phyloP scores from a whole-genome alignment of 768 basidiomycete species.

The Boletus coccyginus region DNA sequence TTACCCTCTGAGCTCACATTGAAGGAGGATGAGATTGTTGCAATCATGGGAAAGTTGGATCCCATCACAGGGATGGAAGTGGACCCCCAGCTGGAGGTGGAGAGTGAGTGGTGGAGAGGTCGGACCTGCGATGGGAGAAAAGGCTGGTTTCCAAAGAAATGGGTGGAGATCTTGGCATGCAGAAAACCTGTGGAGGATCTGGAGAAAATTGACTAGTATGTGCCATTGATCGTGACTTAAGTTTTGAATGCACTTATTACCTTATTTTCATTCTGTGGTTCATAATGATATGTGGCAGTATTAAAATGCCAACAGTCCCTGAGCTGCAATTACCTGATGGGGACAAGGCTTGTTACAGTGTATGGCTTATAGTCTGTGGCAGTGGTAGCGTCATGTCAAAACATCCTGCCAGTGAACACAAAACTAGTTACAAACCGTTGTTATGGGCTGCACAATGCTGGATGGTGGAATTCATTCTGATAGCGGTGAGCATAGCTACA shows the following conservation, averaged over 20 bases:
- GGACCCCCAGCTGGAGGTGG: constrained; percentile 57
- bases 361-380: too few relatives aligned
- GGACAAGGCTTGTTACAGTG: too few relatives aligned
- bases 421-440: too few relatives aligned
- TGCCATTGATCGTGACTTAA: not conserved
- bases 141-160: constrained; percentile 94
- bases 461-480: not conserved
- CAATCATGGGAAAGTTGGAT: constrained; percentile 80
- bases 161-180: constrained; percentile 72
- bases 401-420: too few relatives aligned
- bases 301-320: too few relatives aligned
- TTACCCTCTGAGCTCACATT: constrained; percentile 77
- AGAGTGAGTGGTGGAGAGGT: constrained; percentile 92
- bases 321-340: too few relatives aligned
- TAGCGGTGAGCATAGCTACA: not conserved
- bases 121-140: constrained; percentile 87
- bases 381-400: too few relatives aligned
- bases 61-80: constrained; percentile 65
- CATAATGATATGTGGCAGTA: too few relatives aligned
- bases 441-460: too few relatives aligned
- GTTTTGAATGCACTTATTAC: not conserved
- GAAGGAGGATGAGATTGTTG: constrained; percentile 90
- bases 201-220: constrained; percentile 40
- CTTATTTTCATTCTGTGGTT: not conserved
- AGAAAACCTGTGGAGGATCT: constrained; percentile 34